Evolutionary conservation across 192 early-diverging fungal genomes (phyloP).

Genomic region (Coemansia sp.): DNA sequence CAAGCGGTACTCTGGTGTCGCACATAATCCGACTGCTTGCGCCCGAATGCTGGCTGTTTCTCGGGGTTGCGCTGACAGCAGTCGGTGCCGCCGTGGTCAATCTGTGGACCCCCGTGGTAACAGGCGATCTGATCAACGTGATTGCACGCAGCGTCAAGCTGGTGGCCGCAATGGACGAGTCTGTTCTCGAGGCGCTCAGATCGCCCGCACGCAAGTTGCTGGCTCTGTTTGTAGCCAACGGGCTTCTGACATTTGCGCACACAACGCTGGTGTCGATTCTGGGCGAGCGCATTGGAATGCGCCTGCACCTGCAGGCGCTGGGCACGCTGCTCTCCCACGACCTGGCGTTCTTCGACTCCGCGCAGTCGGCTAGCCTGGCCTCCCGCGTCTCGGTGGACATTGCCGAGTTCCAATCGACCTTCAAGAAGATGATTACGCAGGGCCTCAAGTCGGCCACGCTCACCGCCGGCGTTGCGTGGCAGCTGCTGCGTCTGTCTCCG

Average conservation of each 20-base stretch:
- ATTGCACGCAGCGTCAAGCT: slow-evolving; percentile 45
- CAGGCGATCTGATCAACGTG: slow-evolving; percentile 61
- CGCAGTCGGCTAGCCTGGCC: slow-evolving; percentile 58
- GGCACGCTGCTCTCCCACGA: slow-evolving; percentile 60
- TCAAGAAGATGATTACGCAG: slow-evolving; percentile 63
- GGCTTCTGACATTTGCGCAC: slow-evolving; percentile 62
- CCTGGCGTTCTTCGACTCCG: slow-evolving; percentile 62
- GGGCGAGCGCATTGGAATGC: slow-evolving; percentile 61
- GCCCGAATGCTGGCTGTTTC: slow-evolving; percentile 58
- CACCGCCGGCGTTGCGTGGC: slow-evolving; percentile 56
- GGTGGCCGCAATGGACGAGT: slow-evolving; percentile 15
- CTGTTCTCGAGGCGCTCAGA: slow-evolving; percentile 31
- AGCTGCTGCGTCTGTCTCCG: slow-evolving; percentile 58
- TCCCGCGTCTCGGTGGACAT: slow-evolving; percentile 59
- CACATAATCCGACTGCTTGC: slow-evolving; percentile 46
- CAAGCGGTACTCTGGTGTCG: not conserved
- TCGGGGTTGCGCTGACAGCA: slow-evolving; percentile 58
- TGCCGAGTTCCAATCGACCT: slow-evolving; percentile 62
- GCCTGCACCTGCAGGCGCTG: slow-evolving; percentile 57
- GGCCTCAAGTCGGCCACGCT: slow-evolving; percentile 61
- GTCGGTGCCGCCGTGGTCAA: slow-evolving; percentile 60
- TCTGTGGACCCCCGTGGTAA: slow-evolving; percentile 57
- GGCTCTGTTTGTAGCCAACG: slow-evolving; percentile 59
- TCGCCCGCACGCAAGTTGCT: slow-evolving; percentile 58
- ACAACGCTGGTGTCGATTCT: slow-evolving; percentile 62